Conservation (phyloP, 2,329 filamentous ascomycete species). For the Colletotrichum euphorbiae region DNA sequence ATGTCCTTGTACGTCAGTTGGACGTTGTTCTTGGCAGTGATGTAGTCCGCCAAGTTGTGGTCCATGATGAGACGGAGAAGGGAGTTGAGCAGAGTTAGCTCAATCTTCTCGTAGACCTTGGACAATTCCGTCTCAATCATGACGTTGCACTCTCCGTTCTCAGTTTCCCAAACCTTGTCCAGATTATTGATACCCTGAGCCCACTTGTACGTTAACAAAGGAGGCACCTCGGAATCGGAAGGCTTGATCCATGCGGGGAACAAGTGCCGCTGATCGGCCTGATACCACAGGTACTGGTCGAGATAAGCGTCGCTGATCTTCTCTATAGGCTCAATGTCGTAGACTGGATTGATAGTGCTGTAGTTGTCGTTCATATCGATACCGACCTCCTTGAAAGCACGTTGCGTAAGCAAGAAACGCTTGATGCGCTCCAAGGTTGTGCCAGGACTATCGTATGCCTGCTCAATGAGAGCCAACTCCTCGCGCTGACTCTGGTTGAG, state of each 20-base stretch:
- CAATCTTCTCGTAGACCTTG: constrained; percentile 99
- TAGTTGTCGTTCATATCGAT: constrained; percentile 99
- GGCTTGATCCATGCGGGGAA: constrained; percentile 99
- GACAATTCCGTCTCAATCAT: constrained; percentile 98
- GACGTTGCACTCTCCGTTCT: constrained; percentile 96
- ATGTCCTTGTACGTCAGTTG: constrained; percentile 99
- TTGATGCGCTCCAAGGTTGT: constrained; percentile 97
- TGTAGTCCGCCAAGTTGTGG: constrained; percentile 98
- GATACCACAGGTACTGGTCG: constrained; percentile 99
- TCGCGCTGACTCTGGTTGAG: constrained; percentile 98
- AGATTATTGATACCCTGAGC: constrained; percentile 99
- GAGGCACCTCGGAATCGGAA: constrained; percentile 96
- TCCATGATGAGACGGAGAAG: constrained; percentile 97
- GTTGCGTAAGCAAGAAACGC: constrained; percentile 93
- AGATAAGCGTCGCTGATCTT: constrained; percentile 99
- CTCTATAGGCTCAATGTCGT: constrained; percentile 98
- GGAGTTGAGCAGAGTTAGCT: constrained; percentile 93
- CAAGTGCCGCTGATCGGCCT: constrained; percentile 95
- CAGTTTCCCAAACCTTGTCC: constrained; percentile 92
- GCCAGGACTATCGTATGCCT: constrained; percentile 97
- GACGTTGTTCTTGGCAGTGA: constrained; percentile 99
- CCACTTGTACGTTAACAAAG: constrained; percentile 97
- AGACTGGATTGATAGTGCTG: constrained; percentile 98
- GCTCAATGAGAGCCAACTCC: constrained; percentile 95
- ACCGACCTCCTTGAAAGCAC: constrained; percentile 98